Percentiles rank a stretch among this genome's conserved stretches.
Conservation (phyloP, 768 basidiomycete genomes). For the Psilocybe subaeruginosa region DNA sequence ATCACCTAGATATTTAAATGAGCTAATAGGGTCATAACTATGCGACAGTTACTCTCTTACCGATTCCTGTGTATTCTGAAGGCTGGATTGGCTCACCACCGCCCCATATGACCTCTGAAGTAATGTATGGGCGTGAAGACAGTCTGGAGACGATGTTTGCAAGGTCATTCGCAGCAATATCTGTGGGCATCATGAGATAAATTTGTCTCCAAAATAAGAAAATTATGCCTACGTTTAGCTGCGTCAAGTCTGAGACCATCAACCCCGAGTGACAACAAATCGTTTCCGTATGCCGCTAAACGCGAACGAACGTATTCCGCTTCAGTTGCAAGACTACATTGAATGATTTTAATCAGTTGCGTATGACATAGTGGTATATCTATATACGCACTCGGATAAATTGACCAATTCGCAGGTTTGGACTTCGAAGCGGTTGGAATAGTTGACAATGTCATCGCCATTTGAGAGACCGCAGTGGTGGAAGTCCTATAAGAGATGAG, state of each 20-base stretch:
- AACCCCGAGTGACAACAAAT: slow-evolving; percentile 61
- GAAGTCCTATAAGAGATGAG: slow-evolving; percentile 43
- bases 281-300: slow-evolving; percentile 61
- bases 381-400: slow-evolving; percentile 49
- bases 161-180: slow-evolving; percentile 57
- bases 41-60: slow-evolving; percentile 25
- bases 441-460: slow-evolving; percentile 58
- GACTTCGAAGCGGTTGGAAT: slow-evolving; percentile 53
- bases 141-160: slow-evolving; percentile 54
- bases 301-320: slow-evolving; percentile 58
- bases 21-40: background rate
- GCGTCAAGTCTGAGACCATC: slow-evolving; percentile 69
- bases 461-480: slow-evolving; percentile 65
- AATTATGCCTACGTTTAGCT: slow-evolving; percentile 53
- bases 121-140: slow-evolving; percentile 50
- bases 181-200: slow-evolving; percentile 29
- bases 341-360: background rate
- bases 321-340: slow-evolving; percentile 58
- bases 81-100: slow-evolving; percentile 57
- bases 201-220: no score
- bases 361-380: background rate
- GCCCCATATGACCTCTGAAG: slow-evolving; percentile 64
- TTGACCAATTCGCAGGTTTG: slow-evolving; percentile 56
- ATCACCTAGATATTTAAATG: slow-evolving; percentile 40
- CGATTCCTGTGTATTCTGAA: slow-evolving; percentile 56